Percentiles rank a stretch among this genome's conserved stretches.
These are phyloP conservation scores for Cercospora zeina DNA, from an alignment of 2,329 filamentous ascomycete genomes.

Conservation along the genomic window DNA sequence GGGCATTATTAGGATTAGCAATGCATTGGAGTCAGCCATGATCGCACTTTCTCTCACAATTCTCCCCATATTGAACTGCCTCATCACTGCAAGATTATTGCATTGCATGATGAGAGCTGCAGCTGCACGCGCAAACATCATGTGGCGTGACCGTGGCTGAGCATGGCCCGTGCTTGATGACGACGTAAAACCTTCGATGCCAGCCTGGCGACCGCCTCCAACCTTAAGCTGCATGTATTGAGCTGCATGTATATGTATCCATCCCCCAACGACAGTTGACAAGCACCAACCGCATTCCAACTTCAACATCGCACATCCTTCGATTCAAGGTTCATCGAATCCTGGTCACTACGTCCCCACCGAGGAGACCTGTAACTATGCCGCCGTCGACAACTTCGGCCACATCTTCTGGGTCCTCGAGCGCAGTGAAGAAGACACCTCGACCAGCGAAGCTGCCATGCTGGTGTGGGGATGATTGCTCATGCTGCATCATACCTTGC, in stretches of 20 bases:
- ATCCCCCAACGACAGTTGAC: background rate
- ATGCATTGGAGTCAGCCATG: background rate
- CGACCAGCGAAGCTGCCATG: slow-evolving; percentile 38
- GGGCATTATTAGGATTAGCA: background rate
- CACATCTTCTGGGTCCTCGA: slow-evolving; percentile 26
- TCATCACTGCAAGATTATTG: too few species aligned
- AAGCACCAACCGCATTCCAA: too few species aligned
- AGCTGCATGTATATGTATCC: too few species aligned
- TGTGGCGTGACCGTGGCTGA: too few species aligned
- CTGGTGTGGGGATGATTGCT: slow-evolving; percentile 37
- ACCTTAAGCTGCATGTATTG: too few species aligned
- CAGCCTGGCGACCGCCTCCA: too few species aligned
- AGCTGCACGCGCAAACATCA: too few species aligned
- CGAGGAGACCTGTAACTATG: slow-evolving; percentile 24
- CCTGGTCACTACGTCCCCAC: background rate
- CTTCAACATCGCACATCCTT: background rate
- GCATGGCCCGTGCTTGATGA: too few species aligned
- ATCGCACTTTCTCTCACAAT: too few species aligned
- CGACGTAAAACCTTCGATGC: too few species aligned
- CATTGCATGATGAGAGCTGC: too few species aligned
- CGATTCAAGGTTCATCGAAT: background rate
- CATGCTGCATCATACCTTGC: slow-evolving; percentile 29
- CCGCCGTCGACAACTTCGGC: slow-evolving; percentile 35
- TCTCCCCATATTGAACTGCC: too few species aligned
- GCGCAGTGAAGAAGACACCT: slow-evolving; percentile 25